Evolutionary conservation across 768 basidiomycete species (phyloP).

Genomic region (Grammothele lineata): DNA sequence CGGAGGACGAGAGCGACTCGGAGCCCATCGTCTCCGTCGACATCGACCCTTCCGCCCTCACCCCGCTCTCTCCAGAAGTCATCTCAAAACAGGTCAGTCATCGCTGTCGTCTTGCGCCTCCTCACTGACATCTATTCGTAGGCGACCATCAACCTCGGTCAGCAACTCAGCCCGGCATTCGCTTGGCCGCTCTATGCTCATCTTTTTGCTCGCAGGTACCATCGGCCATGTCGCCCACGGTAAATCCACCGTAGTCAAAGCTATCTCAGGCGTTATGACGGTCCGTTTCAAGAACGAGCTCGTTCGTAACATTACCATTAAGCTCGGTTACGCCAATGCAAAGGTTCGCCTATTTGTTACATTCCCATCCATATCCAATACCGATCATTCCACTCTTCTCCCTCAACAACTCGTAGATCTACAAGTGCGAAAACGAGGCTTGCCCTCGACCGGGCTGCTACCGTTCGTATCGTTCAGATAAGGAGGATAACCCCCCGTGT

Average conservation of each 20-base stretch:
- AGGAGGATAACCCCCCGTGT: constrained; percentile 91
- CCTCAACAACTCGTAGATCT: constrained; percentile 57
- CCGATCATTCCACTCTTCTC: not conserved
- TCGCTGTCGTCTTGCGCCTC: not conserved
- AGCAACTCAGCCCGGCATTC: not conserved
- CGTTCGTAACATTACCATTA: constrained; percentile 98
- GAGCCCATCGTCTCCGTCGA: constrained; percentile 64
- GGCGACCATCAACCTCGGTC: constrained; percentile 95
- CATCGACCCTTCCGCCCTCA: constrained; percentile 76
- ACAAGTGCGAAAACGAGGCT: constrained; percentile 92
- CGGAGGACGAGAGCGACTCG: constrained; percentile 63
- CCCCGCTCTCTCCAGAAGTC: constrained; percentile 85
- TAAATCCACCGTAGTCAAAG: constrained; percentile 96
- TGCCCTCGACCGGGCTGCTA: constrained; percentile 95
- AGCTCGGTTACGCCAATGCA: constrained; percentile 98
- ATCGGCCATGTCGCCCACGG: constrained; percentile 99
- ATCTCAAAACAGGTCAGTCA: constrained; percentile 81
- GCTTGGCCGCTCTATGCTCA: too few species aligned
- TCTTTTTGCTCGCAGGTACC: constrained; percentile 53
- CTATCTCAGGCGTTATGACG: constrained; percentile 97
- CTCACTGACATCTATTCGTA: constrained; percentile 27
- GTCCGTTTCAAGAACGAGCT: constrained; percentile 99
- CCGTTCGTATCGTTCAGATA: constrained; percentile 88
- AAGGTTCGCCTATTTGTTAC: constrained; percentile 57
- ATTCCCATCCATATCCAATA: not conserved